These are phyloP conservation scores for Spergularia marina DNA, from an alignment of 148 eudicot species.

Conservation along the genomic window DNA sequence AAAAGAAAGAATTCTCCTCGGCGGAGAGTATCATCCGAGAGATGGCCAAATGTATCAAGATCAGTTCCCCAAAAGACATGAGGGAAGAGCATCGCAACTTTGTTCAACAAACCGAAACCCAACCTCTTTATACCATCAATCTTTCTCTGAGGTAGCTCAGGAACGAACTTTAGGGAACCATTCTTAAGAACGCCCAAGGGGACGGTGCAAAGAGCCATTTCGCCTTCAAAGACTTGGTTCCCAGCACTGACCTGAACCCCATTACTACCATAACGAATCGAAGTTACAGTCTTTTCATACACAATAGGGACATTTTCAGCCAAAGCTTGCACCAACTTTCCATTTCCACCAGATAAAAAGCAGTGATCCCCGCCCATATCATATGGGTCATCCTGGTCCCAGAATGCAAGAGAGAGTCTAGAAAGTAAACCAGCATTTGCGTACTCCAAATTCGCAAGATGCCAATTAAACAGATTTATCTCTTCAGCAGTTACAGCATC, in stretches of 20 bases:
- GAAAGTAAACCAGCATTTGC: constrained; percentile 93
- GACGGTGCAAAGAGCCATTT: constrained; percentile 93
- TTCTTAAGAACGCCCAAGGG: constrained; percentile 86
- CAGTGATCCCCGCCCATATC: constrained; percentile 99
- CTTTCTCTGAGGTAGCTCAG: constrained; percentile 95
- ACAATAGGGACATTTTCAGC: constrained; percentile 70
- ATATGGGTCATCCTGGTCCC: constrained; percentile 99
- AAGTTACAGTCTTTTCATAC: constrained; percentile 73
- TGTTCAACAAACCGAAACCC: constrained; percentile 88
- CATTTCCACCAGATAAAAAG: constrained; percentile 90
- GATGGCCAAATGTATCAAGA: constrained; percentile 97
- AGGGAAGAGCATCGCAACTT: constrained; percentile 95
- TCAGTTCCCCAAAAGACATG: constrained; percentile 90
- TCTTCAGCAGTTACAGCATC: constrained; percentile 61
- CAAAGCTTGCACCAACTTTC: constrained; percentile 73
- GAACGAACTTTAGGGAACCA: constrained; percentile 78
- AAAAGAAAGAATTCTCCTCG: constrained; percentile 95
- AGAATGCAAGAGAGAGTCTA: constrained; percentile 87
- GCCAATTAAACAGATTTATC: constrained; percentile 84
- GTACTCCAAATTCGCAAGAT: constrained; percentile 93
- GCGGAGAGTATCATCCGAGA: constrained; percentile 67
- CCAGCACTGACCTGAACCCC: constrained; percentile 85
- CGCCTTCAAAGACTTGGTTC: constrained; percentile 84
- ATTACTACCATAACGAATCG: constrained; percentile 72
- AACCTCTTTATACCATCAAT: constrained; percentile 90